Evolutionary conservation across 169 alveolate genomes (phyloP).

Genomic region (Eimeria maxima): DNA sequence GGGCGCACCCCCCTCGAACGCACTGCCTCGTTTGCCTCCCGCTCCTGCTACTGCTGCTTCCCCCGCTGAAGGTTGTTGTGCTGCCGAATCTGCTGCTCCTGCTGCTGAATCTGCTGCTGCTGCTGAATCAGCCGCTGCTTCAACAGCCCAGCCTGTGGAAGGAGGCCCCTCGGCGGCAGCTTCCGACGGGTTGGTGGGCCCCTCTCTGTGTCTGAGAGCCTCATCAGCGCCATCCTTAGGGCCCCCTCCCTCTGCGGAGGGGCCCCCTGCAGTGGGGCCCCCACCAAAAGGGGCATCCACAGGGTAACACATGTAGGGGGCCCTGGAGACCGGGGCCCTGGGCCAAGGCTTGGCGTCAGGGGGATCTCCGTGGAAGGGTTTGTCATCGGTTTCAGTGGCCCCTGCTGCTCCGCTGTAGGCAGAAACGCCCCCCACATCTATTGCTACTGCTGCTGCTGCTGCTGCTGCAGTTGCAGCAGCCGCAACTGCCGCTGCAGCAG

Average conservation of each 20-base stretch:
- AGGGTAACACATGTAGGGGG: constrained; percentile 33
- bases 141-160: not conserved
- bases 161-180: constrained; percentile 14
- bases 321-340: constrained; percentile 50
- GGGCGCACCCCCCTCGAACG: not conserved
- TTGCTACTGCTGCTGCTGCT: constrained; percentile 53
- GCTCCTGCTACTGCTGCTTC: not conserved
- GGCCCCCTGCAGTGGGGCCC: constrained; percentile 14
- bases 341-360: constrained; percentile 55
- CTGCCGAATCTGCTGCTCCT: no score
- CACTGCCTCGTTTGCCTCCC: not conserved
- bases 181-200: no score
- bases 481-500: no score
- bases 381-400: not conserved
- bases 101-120: no score
- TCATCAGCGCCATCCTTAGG: not conserved
- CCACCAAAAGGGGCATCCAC: not conserved
- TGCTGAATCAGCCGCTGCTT: not conserved
- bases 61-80: not conserved
- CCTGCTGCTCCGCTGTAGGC: not conserved
- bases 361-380: constrained; percentile 6
- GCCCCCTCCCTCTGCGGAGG: not conserved
- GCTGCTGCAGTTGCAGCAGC: constrained; percentile 26
- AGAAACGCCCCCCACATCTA: no score
- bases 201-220: no score